Evolutionary conservation across 192 early-diverging fungal genomes (phyloP).

Genomic region (Backusella macrospora): DNA sequence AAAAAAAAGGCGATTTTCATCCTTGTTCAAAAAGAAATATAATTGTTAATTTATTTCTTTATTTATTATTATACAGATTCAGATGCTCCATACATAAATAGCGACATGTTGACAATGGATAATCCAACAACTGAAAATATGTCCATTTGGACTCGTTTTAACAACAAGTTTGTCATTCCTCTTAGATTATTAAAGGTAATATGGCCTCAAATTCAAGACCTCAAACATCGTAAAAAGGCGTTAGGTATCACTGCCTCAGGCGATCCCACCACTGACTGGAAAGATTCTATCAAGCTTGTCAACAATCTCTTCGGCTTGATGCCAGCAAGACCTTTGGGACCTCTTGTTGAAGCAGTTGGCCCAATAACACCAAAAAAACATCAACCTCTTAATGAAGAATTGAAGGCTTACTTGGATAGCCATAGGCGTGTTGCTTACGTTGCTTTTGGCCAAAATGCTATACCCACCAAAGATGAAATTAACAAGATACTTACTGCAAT

Average conservation of each 20-base stretch:
- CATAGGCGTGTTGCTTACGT: conserved; percentile 34
- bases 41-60: too few species aligned
- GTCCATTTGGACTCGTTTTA: background rate
- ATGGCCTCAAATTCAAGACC: background rate
- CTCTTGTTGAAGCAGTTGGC: conserved; percentile 33
- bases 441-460: conserved; percentile 36
- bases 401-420: conserved; percentile 20
- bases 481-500: conserved; percentile 27
- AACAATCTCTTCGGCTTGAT: conserved; percentile 31
- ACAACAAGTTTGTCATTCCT: background rate
- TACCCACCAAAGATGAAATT: conserved; percentile 5
- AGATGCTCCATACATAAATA: background rate
- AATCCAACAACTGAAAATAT: too few species aligned
- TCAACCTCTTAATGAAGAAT: background rate
- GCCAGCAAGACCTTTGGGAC: conserved; percentile 18
- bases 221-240: background rate
- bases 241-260: background rate
- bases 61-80: background rate
- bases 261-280: background rate
- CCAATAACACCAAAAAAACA: conserved; percentile 38
- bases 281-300: conserved; percentile 25
- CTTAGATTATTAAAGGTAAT: too few species aligned
- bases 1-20: too few species aligned
- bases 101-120: too few species aligned
- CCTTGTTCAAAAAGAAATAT: too few species aligned